Evolutionary conservation across 1,139 yeast genomes (phyloP).

Genomic region (Yamadazyma songkhlaensis): DNA sequence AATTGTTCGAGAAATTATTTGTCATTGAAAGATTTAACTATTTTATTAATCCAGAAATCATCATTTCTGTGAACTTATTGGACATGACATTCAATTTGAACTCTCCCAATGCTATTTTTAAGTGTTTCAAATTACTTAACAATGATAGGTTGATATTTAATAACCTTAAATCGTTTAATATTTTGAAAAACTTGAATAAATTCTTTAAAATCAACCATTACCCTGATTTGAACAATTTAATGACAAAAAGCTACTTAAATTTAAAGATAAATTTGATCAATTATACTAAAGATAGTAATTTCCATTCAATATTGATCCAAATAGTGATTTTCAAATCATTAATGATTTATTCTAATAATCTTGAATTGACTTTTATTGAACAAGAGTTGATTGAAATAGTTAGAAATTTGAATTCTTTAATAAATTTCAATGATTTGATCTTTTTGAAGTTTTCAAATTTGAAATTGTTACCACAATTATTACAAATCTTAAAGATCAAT

Average conservation of each 20-base stretch:
- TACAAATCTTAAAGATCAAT: constrained; percentile 31
- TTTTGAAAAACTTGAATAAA: constrained; percentile 12
- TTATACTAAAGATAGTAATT: constrained; percentile 15
- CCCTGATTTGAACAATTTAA: constrained; percentile 17
- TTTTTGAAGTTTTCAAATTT: constrained; percentile 33
- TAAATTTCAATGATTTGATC: constrained; percentile 23
- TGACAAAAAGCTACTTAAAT: constrained; percentile 12
- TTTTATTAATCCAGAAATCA: constrained; percentile 26
- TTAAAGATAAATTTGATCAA: constrained; percentile 16
- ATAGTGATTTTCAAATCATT: constrained; percentile 32
- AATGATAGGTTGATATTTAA: constrained; percentile 14
- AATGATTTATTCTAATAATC: constrained; percentile 23
- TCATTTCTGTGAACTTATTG: constrained; percentile 14
- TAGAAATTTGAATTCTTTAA: constrained; percentile 18
- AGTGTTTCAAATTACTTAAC: constrained; percentile 13
- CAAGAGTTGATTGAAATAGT: constrained; percentile 23
- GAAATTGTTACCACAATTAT: constrained; percentile 33
- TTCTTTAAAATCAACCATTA: constrained; percentile 17
- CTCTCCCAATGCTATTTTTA: constrained; percentile 8
- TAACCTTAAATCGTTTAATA: constrained; percentile 17
- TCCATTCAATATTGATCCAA: constrained; percentile 18
- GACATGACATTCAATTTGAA: constrained; percentile 12
- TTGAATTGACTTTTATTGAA: constrained; percentile 19
- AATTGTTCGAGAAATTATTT: constrained; percentile 34
- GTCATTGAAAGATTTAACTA: constrained; percentile 33